Base-by-base conservation (phyloP, 2,329 filamentous ascomycete species). In the Monilinia fructigena region DNA sequence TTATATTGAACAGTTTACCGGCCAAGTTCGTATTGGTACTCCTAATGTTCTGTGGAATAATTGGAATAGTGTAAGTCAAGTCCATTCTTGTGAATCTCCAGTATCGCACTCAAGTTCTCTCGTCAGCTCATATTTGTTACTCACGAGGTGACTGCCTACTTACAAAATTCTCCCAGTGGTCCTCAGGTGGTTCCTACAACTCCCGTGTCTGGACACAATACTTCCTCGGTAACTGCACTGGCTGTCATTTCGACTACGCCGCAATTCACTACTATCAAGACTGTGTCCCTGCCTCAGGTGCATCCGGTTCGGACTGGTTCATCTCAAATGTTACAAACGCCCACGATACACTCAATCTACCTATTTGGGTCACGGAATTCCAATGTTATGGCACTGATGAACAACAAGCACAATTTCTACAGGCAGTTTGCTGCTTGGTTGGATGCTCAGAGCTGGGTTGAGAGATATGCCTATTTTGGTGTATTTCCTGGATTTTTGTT, bases 231-330 rank as follows among this genome's bases (percentile, higher is more conserved):
- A 72, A 75, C 35, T 82, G 80, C 72, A 73, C 71, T 26, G 74
- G 70, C 50, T 81, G 79, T 75, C 73, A 74, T 45, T 78, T 82
- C 59, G 79, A 81, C 71, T 80, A 78, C 68, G 69, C 80, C 63
- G 75, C 78, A 68, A 75, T 81, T 45, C 80, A 82, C 72, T 82
- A 79, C 77, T 82, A 82, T 66, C 74, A 75, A 52, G 78, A 78
- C 55, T 70, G 72, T 54, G 71, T 72, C 53, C 72, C 72, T 38
- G 52, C 61, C 4, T 74, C 77, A 65, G 68, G 69, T 1, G 48
- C 66, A 20, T 74, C 75, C 47, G 66, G 73, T 23, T 70, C 74
- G 7, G 71, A 72, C 12, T 79, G 79, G 75, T 80, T 82, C 74
- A 77, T 80, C 74, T 65, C 72, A 60, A 79, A 81, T 71, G 73